Percentiles rank a stretch among this genome's conserved stretches.
Evolutionary conservation across 208 protist species (phyloP).

Genomic region (Acanthamoeba castellanii): DNA sequence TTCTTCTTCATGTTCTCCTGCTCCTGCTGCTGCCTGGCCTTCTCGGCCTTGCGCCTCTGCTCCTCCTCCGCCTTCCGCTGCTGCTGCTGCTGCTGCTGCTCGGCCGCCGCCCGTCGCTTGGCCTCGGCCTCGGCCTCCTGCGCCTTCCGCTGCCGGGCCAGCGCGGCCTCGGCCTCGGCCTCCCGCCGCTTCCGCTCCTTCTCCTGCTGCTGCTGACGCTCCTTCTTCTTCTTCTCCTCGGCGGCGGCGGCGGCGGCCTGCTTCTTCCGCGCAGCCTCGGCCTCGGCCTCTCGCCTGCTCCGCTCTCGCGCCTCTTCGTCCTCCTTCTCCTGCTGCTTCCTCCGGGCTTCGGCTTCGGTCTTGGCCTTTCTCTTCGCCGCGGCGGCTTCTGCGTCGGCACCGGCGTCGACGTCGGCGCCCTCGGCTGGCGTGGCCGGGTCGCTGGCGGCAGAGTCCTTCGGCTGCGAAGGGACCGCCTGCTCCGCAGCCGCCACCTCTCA

Average conservation of each 20-base stretch:
- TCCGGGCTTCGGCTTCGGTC: not conserved
- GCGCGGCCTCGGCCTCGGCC: not conserved
- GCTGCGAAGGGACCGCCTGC: not conserved
- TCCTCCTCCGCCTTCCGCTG: not conserved
- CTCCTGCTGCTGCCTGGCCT: not conserved
- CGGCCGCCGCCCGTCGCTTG: not conserved
- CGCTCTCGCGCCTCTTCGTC: not conserved
- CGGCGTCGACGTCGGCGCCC: not conserved
- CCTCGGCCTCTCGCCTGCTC: not conserved
- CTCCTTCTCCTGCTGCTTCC: not conserved
- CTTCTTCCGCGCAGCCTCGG: not conserved
- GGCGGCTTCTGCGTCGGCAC: not conserved
- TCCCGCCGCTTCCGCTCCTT: not conserved
- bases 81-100: not conserved
- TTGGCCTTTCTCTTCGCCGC: not conserved
- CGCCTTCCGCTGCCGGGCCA: conserved; percentile 5
- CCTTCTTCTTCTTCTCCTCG: not conserved
- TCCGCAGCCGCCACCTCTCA: not conserved
- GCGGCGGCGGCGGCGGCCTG: not conserved
- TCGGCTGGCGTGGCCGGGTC: not conserved
- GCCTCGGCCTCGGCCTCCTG: not conserved
- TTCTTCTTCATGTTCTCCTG: not conserved
- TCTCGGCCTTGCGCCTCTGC: not conserved
- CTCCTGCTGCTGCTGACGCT: not conserved
- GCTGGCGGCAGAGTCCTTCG: too few relatives aligned